These are phyloP conservation scores for Tetragonia tetragonoides DNA, from an alignment of 148 eudicot genomes.

Conservation along the genomic window DNA sequence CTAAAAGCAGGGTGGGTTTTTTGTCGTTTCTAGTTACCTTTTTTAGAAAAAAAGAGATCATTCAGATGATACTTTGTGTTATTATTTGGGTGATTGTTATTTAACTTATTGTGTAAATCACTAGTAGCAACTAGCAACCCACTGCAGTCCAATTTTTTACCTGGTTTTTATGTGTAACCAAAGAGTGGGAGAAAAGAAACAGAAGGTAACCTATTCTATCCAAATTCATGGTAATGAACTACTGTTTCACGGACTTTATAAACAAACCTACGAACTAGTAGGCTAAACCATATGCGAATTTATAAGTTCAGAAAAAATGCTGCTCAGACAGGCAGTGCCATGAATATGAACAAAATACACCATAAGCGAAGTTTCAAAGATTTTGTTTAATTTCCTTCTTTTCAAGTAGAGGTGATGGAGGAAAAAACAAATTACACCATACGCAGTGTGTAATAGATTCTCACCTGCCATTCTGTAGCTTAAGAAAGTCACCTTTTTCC, in stretches of 20 bases:
- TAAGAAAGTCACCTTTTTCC: constrained; percentile 70
- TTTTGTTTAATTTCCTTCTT: background rate
- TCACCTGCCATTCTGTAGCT: constrained; percentile 99
- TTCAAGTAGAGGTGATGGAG: background rate
- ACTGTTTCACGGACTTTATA: background rate
- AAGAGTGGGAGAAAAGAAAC: background rate
- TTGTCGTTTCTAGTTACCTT: background rate
- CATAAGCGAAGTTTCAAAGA: background rate
- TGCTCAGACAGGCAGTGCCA: background rate
- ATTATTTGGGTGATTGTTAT: too few species aligned
- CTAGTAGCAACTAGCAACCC: background rate
- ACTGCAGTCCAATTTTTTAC: background rate
- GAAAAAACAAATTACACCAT: background rate
- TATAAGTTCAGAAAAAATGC: background rate
- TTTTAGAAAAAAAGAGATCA: too few species aligned
- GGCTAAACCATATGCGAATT: background rate
- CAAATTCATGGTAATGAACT: background rate
- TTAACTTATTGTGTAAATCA: too few species aligned
- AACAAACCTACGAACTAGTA: background rate
- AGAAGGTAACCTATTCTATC: background rate
- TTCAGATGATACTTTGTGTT: too few species aligned
- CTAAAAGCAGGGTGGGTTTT: too few species aligned
- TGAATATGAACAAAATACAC: background rate
- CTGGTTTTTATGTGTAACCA: background rate
- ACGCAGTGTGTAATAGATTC: background rate